Percentiles rank a stretch among this genome's conserved stretches.
Conservation (phyloP, 176 grass and related monocot genomes). For the Musa acuminata region DNA sequence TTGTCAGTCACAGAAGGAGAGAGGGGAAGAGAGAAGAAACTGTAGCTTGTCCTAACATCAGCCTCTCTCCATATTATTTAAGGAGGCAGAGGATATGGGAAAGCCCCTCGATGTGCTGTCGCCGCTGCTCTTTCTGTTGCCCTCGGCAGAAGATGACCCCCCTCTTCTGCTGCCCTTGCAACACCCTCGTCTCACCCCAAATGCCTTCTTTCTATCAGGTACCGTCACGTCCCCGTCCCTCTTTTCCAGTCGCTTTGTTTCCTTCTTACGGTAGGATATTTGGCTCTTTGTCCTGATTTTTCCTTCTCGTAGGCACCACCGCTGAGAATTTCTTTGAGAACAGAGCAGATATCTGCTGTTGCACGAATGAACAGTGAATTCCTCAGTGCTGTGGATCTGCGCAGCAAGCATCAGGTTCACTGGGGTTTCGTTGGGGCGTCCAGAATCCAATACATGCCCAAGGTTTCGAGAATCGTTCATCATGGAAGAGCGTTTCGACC, state of each 20-base stretch:
- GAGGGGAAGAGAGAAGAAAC: too few species aligned
- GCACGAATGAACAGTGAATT: neutral
- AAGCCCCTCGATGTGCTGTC: neutral
- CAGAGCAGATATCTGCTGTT: too few species aligned
- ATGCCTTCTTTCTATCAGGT: neutral
- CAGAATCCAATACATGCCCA: conserved; percentile 4
- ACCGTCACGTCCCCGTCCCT: neutral
- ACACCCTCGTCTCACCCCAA: neutral
- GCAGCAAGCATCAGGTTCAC: neutral
- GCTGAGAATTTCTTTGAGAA: neutral
- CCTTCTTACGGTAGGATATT: neutral
- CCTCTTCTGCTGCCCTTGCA: neutral
- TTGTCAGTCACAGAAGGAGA: too few species aligned
- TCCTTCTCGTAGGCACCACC: neutral
- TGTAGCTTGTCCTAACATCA: too few species aligned
- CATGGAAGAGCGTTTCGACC: conserved; percentile 16
- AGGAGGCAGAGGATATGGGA: neutral
- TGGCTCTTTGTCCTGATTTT: neutral
- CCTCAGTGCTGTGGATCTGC: neutral
- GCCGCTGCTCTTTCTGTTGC: neutral
- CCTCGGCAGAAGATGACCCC: neutral
- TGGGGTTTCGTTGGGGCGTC: conserved; percentile 19
- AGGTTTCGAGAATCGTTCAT: neutral
- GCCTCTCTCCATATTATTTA: neutral
- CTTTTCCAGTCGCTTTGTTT: neutral